Base-by-base conservation (phyloP, 108 stramenopile genomes). In the Pseudonitzschia pungens region DNA sequence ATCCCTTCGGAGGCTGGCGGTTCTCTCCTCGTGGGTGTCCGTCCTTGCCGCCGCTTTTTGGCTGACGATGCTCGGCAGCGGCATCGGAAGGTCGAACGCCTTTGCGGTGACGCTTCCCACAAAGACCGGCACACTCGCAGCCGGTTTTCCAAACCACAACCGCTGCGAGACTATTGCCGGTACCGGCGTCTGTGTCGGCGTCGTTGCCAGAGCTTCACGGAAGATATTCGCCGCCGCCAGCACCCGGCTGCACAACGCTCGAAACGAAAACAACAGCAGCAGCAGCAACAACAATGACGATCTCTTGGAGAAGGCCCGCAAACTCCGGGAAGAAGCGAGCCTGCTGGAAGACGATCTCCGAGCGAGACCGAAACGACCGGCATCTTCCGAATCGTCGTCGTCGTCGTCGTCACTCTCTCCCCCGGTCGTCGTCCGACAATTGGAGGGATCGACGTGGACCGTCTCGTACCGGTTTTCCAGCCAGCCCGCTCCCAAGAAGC, bases 401-500 rank as follows among this genome's bases (percentile, higher is more conserved):
- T n/a, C n/a, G n/a, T n/a, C n/a, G 43, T 5, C 36, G 36, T 2
- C 36, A 36, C 6, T 24, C 28, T 7, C 15, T 20, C 60, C 60
- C 22, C 7, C 36, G 4, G 44, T 50, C 22, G 44, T 48, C 28
- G 75, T 69, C 20, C 21, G 64, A 22, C 31, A n/a, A n/a, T n/a
- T 81, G 14, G 69, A 71, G 50, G 70, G 70, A 36, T 82, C 81
- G 29, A 45, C 40, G 9, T 82, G 81, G 81, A 67, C 68, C 12
- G 15, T 77, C 54, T 78, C 79, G 31, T 88, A 89, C 64, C 85
- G 84, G 65, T 89, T 86, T 66, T 83, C 86, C 12, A 74, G 73
- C 56, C 82, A 85, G 52, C 88, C 56, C 33, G 26, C 28, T 41
- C 53, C 40, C 28, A 22, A 10, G 10, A 72, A 73, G 51, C 71